Evolutionary conservation across 1,284 basidiomycete species (phyloP).

Genomic region (Papiliotrema laurentii): DNA sequence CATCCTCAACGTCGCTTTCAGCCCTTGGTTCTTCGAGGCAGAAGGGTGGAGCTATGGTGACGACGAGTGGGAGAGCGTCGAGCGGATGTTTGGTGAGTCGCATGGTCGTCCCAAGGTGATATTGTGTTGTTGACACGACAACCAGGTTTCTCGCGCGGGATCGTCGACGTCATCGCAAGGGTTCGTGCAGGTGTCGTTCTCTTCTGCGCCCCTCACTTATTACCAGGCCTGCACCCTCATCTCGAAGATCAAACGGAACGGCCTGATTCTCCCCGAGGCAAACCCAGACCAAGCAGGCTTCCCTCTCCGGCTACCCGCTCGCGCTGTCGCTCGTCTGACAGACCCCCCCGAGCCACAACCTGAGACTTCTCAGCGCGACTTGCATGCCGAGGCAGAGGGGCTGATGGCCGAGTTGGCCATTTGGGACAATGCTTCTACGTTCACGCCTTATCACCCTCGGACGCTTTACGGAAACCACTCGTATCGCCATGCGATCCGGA

Average conservation of each 20-base stretch:
- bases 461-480: slow-evolving; percentile 42
- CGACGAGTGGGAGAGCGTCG: slow-evolving; percentile 42
- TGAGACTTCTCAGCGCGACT: slow-evolving; percentile 3
- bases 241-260: slow-evolving; percentile 11
- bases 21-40: slow-evolving; percentile 43
- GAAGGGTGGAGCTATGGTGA: slow-evolving; percentile 34
- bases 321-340: neutral
- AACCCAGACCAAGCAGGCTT: neutral
- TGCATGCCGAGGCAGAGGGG: slow-evolving; percentile 27
- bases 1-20: slow-evolving; percentile 39
- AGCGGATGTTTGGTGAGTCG: slow-evolving; percentile 40
- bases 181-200: slow-evolving; percentile 17
- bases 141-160: slow-evolving; percentile 33
- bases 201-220: neutral
- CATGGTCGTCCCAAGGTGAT: neutral
- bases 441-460: slow-evolving; percentile 37
- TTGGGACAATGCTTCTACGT: slow-evolving; percentile 40
- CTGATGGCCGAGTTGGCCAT: slow-evolving; percentile 36
- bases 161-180: slow-evolving; percentile 42
- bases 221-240: slow-evolving; percentile 30
- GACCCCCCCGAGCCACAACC: neutral
- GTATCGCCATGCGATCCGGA: slow-evolving; percentile 38
- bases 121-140: too few species aligned
- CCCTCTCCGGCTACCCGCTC: slow-evolving; percentile 4
- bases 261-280: slow-evolving; percentile 8